Base-by-base conservation (phyloP, 2,329 filamentous ascomycete species). In the Calycina herbarum region DNA sequence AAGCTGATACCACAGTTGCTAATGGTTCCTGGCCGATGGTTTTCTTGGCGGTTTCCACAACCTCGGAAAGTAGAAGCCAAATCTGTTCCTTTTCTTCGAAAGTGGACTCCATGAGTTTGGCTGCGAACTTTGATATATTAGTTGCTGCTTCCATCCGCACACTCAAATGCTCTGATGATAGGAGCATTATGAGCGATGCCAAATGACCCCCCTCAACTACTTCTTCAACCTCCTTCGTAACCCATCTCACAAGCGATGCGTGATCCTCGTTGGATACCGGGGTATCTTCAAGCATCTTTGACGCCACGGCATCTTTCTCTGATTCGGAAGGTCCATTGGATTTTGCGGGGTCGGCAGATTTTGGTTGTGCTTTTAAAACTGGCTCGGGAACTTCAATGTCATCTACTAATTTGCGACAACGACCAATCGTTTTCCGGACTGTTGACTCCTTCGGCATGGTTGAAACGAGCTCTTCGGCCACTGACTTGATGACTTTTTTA, bases 111-210 rank as follows among this genome's bases (percentile, higher is more conserved):
- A 89, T 84, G 59, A 90, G 79, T 73, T 85, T 87, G 38, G 79
- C 78, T 1, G 86, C 84, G 76, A 89, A 84, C 75, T 91, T 91
- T 61, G 86, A 81, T 54, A 94, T 82, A 71, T 87, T 89, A 48
- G 83, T 86, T 20, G 90, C 80, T 5, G 93, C 91, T 79, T 97
- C 93, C 67, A 89, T 87, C 60, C 94, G 86, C 69, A 97, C 90
- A 75, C 91, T 89, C 42, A 82, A 81, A 73, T 95, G 87, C 58
- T 87, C 79, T 0, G 93, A 96, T 63, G 87, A 89, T 11, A 97
- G 82, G 71, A 94, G 90, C 40, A 89, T 82, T 58, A 96, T 82
- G 35, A 98, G 80, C 2, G 87, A 84, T 15, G 85, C 82, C 27
- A 92, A 83, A 72, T 91, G 85, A 6, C 90, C 91, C 69, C 95